Evolutionary conservation across 768 basidiomycete species (phyloP), one percentile per base, ranked within the genome.

Genomic region (Leccinum barrowsii): DNA sequence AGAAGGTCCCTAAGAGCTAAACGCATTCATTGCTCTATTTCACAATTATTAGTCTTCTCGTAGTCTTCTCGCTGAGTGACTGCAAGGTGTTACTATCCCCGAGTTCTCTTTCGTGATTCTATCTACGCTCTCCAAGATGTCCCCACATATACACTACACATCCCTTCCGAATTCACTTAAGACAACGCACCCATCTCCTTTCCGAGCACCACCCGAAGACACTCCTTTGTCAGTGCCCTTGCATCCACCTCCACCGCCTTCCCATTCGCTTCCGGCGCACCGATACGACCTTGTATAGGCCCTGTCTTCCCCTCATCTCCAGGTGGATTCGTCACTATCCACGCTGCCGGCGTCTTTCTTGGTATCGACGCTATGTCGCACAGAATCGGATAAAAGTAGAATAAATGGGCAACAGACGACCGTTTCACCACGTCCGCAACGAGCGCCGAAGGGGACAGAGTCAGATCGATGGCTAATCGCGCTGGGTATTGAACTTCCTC

Each of bases 361-460:
- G 89, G 84, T 56, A 87, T 82, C 2, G 92, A 85, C 7, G 83
- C 86, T 50, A 96, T 87, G 65, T 93, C 86, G 63, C 89, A 89
- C 4, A 97, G 71, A 2, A 90, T 74, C 0, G 84, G 76, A 67
- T 95, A 95, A 58, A 96, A 86, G 67, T 94, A 86, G 80, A 96
- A 96, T 11, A 98, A 75, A 65, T 96, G 94, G 0, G 89, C 93
- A 15, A 85, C 80, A 0, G 84, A 71, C 2, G 94, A 94, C 1
- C 90, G 84, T 63, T 83, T 84, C 12, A 89, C 83, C 1, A 88
- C 83, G 59, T 92, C 86, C 1, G 85, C 78, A 21, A 95, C 79
- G 3, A 90, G 75, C 11, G 76, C 74, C 12, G 82, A 74, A 0
- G 86, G 82, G 1, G 78, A 71, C 17, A 82, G 67, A 2, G 76